These are phyloP conservation scores for Diaporthe velutina DNA, from an alignment of 2,329 filamentous ascomycete genomes.

Conservation along the genomic window DNA sequence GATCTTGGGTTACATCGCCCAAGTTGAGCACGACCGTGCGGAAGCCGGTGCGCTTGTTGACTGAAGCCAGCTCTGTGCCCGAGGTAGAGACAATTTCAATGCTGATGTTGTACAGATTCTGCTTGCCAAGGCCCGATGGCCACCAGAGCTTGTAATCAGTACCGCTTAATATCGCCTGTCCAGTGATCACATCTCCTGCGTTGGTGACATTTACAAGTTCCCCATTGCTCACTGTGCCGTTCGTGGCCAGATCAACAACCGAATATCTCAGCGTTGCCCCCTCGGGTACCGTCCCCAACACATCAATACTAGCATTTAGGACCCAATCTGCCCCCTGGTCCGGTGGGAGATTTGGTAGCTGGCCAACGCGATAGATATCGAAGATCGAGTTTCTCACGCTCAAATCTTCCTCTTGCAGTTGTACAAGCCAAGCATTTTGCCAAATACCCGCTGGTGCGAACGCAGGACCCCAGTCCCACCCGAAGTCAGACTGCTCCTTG, in stretches of 20 bases:
- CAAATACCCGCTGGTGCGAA: slow-evolving; percentile 74
- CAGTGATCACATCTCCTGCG: slow-evolving; percentile 60
- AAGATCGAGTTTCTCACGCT: slow-evolving; percentile 59
- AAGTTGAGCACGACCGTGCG: slow-evolving; percentile 72
- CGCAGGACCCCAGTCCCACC: slow-evolving; percentile 74
- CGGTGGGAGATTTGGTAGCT: slow-evolving; percentile 69
- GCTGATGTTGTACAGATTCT: slow-evolving; percentile 69
- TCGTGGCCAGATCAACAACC: slow-evolving; percentile 57
- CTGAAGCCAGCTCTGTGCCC: slow-evolving; percentile 54
- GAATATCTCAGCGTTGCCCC: slow-evolving; percentile 59
- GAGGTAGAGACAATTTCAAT: slow-evolving; percentile 57
- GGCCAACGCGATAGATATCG: slow-evolving; percentile 70
- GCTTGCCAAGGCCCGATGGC: slow-evolving; percentile 68
- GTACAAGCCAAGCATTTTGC: slow-evolving; percentile 69
- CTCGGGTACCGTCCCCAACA: slow-evolving; percentile 60
- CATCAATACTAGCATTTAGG: slow-evolving; percentile 72
- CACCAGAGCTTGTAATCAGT: slow-evolving; percentile 69
- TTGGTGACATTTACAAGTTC: slow-evolving; percentile 54
- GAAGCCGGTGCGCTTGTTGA: slow-evolving; percentile 70
- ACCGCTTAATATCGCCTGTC: slow-evolving; percentile 57
- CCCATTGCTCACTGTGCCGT: slow-evolving; percentile 53
- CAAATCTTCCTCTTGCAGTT: slow-evolving; percentile 55
- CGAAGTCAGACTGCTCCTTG: slow-evolving; percentile 74
- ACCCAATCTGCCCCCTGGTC: slow-evolving; percentile 70
- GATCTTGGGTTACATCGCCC: slow-evolving; percentile 64